Evolutionary conservation across 208 protist genomes (phyloP), one percentile per base, ranked within the genome.

Genomic region (Balamuthia mandrillaris): DNA sequence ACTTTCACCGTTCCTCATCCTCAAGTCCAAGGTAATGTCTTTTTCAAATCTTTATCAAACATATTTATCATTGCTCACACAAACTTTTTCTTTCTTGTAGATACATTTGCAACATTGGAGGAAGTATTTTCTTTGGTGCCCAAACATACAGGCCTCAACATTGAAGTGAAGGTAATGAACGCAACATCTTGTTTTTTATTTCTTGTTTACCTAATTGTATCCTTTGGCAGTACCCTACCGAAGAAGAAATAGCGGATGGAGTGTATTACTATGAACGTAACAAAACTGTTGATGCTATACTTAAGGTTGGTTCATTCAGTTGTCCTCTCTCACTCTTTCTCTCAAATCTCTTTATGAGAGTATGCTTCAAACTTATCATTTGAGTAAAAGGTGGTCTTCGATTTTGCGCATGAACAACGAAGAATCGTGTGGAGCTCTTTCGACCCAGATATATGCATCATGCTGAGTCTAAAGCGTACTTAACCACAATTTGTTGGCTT

Each of bases 81-180:
- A n/a, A n/a, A n/a, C n/a, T n/a, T n/a, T n/a, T n/a, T n/a, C n/a
- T n/a, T n/a, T n/a, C n/a, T 9, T 12, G 6, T 35, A 68, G 60
- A 68, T 68, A 44, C 60, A 6, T 68, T 68, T 31, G 60, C 60
- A 10, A 68, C 60, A 35, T 39, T 68, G 60, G 60, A 68, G 7
- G 66, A 75, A n/a, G 66, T 75, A 42, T 75, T 75, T 6, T n/a
- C 45, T 21, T 35, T 52, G 21, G 66, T 75, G 41, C 66, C 66
- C 21, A 35, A 39, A 7, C 35, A 16, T n/a, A 75, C 66, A 31
- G 66, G 66, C 16, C 52, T 75, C 66, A 75, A 75, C 41, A 75
- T 75, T 21, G 66, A 75, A 27, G 27, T 75, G 41, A 75, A 75
- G n/a, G n/a, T n/a, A n/a, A n/a, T n/a, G n/a, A n/a, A n/a, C n/a